A percentile compares a stretch with the other conserved stretches of the same genome.
Evolutionary conservation across 2,329 filamentous ascomycete species (phyloP).

Genomic region (Colletotrichum tropicale): DNA sequence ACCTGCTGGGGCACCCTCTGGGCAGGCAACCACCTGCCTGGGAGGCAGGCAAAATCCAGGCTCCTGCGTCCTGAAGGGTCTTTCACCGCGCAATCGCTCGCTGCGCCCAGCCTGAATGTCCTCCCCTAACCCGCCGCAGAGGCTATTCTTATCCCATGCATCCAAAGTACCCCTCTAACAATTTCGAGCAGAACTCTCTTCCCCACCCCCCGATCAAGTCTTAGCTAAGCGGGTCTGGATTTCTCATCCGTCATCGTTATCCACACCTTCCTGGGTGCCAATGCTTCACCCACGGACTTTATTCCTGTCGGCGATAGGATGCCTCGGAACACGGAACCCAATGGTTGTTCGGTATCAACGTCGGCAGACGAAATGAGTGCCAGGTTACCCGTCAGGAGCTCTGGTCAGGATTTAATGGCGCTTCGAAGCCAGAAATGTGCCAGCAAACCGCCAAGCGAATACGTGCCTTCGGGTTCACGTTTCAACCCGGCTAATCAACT

Average conservation of each 20-base stretch:
- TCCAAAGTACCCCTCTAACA: constrained; percentile 1
- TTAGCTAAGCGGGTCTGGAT: constrained; percentile 11
- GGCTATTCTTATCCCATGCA: not conserved
- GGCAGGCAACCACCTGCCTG: not conserved
- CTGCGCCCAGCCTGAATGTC: not conserved
- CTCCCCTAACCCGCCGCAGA: not conserved
- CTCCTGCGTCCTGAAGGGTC: not conserved
- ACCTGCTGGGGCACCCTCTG: not conserved
- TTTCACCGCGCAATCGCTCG: not conserved
- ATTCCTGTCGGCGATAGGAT: not conserved
- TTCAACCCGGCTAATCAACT: not conserved
- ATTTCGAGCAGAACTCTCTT: not conserved
- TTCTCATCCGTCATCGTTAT: constrained; percentile 13
- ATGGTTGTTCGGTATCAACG: not conserved
- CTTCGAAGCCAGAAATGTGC: not conserved
- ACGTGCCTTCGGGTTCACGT: not conserved
- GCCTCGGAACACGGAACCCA: not conserved
- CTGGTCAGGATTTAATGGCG: not conserved
- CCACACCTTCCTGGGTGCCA: not conserved
- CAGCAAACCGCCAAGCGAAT: not conserved
- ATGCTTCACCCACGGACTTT: not conserved
- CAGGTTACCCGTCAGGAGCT: not conserved
- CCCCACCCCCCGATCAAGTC: not conserved
- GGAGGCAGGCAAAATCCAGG: not conserved
- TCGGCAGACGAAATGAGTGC: not conserved